Conservation (phyloP, 331 rosid species). For the Quercus lobata region DNA sequence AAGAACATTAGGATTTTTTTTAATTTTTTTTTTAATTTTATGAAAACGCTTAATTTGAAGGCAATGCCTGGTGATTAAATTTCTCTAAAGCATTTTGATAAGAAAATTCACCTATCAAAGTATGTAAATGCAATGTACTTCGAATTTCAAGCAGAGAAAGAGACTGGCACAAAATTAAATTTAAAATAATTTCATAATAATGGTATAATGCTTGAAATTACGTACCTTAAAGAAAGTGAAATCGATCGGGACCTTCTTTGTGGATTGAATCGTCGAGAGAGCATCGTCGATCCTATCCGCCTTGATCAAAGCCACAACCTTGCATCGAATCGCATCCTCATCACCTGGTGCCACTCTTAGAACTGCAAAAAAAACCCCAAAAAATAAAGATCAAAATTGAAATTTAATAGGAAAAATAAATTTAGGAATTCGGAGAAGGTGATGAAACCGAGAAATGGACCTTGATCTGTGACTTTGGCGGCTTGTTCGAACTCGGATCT, state of each 20-base stretch:
- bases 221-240: conserved; percentile 69
- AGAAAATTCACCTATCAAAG: background rate
- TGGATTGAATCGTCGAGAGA: conserved; percentile 55
- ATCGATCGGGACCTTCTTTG: conserved; percentile 35
- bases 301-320: conserved; percentile 73
- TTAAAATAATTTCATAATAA: background rate
- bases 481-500: conserved; percentile 59
- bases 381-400: background rate
- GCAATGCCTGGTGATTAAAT: background rate
- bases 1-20: too few relatives aligned
- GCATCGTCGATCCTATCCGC: conserved; percentile 62
- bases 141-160: background rate
- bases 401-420: background rate
- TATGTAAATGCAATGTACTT: background rate
- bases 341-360: conserved; percentile 65
- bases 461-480: conserved; percentile 82
- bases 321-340: conserved; percentile 84
- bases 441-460: conserved; percentile 24
- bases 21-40: too few relatives aligned
- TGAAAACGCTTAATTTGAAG: background rate
- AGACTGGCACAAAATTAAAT: background rate
- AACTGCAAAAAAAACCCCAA: conserved; percentile 30
- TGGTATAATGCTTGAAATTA: background rate
- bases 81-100: too few relatives aligned
- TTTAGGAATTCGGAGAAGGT: background rate